Conservation (phyloP, 768 basidiomycete species). For the Suillus plorans region DNA sequence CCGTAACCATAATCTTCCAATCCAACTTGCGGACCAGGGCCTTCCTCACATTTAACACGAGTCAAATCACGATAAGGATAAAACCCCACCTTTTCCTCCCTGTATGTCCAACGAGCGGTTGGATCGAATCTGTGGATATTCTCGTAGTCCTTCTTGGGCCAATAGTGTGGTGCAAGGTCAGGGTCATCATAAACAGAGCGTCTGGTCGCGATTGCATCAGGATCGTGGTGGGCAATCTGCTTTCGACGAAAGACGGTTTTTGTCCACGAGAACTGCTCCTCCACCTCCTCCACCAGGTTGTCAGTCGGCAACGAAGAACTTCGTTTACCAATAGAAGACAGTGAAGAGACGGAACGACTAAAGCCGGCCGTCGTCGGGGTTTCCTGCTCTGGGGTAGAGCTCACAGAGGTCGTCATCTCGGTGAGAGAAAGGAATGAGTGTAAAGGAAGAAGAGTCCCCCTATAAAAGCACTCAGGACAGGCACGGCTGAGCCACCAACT, state of each 20-base stretch:
- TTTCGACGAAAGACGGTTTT: constrained; percentile 9
- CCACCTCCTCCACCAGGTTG: constrained; percentile 12
- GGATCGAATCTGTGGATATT: constrained; percentile 58
- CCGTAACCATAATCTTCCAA: constrained; percentile 60
- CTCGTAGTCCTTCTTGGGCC: constrained; percentile 53
- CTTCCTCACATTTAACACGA: constrained; percentile 23
- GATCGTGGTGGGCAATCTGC: constrained; percentile 11
- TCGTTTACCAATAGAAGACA: constrained; percentile 3
- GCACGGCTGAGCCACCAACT: neutral
- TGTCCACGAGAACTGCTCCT: constrained; percentile 10
- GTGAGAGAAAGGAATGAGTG: neutral
- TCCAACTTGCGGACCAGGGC: constrained; percentile 54
- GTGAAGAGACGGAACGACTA: neutral
- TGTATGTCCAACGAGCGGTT: constrained; percentile 57
- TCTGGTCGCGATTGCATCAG: constrained; percentile 45
- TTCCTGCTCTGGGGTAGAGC: neutral
- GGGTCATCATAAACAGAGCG: constrained; percentile 55
- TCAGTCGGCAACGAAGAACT: neutral
- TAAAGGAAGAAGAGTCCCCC: neutral
- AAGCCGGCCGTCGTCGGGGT: neutral
- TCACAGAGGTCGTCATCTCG: neutral
- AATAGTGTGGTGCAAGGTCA: constrained; percentile 38
- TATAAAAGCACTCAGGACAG: neutral
- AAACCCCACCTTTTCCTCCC: constrained; percentile 48
- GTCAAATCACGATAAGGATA: neutral